Percentiles rank a stretch among this genome's conserved stretches.
These are phyloP conservation scores for Cladosporium velox DNA, from an alignment of 2,329 filamentous ascomycete species.

Conservation along the genomic window DNA sequence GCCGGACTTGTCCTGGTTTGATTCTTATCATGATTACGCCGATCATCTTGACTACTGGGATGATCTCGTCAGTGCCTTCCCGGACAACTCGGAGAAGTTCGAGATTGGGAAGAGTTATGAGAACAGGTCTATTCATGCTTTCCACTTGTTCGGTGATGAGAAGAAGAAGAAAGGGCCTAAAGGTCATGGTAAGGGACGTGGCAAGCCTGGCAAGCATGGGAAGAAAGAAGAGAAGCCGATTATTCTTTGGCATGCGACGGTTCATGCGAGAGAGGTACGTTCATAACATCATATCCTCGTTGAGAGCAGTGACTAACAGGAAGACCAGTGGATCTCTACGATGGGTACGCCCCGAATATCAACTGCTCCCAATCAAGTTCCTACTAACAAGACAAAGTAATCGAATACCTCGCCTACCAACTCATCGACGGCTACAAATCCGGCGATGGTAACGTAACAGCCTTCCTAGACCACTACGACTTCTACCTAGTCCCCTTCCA, in stretches of 20 bases:
- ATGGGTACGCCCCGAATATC: constrained; percentile 36
- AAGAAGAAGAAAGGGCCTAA: not conserved
- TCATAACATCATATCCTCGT: not conserved
- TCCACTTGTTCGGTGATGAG: constrained; percentile 57
- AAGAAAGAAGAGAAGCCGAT: constrained; percentile 45
- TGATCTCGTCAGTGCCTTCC: constrained; percentile 49
- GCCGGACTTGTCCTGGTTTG: constrained; percentile 52
- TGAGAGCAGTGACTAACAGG: not conserved
- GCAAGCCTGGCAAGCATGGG: not conserved
- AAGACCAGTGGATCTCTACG: constrained; percentile 56
- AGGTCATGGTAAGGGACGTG: not conserved
- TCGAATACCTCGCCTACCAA: constrained; percentile 56
- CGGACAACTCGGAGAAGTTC: constrained; percentile 53
- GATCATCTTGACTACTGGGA: constrained; percentile 55
- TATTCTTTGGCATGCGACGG: constrained; percentile 56
- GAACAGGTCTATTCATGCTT: constrained; percentile 47
- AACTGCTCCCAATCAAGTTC: constrained; percentile 33
- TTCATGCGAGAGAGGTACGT: constrained; percentile 54
- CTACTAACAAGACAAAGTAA: constrained; percentile 27
- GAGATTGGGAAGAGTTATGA: constrained; percentile 51
- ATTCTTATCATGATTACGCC: constrained; percentile 55
- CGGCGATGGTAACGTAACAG: constrained; percentile 40
- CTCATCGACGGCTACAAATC: constrained; percentile 52
- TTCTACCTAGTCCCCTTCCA: constrained; percentile 66
- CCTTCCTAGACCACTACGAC: constrained; percentile 63